phyloP scores from a whole-genome alignment of 331 rosid species.

The Rhamnella rubrinervis region DNA sequence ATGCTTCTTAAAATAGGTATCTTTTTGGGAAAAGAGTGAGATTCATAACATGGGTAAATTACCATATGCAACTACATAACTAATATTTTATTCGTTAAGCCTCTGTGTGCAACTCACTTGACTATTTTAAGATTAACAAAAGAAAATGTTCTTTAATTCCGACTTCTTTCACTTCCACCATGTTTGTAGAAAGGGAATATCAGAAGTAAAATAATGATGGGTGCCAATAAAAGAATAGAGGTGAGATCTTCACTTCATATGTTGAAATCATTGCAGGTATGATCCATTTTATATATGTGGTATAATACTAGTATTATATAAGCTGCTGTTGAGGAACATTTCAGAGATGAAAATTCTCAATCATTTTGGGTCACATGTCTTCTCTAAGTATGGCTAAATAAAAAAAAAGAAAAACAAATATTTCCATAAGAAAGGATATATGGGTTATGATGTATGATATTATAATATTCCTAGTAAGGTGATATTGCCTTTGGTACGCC shows the following conservation, averaged over 20 bases:
- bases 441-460: neutral
- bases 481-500: neutral
- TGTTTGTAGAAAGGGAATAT: neutral
- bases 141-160: neutral
- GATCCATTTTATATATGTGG: neutral
- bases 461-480: neutral
- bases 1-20: neutral
- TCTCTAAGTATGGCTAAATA: neutral
- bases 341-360: neutral
- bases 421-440: neutral
- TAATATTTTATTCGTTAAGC: neutral
- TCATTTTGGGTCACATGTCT: conserved; percentile 17
- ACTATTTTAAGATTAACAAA: neutral
- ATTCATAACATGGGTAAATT: conserved; percentile 12
- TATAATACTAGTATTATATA: too few relatives aligned
- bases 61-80: neutral
- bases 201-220: neutral
- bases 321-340: neutral
- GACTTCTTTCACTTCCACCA: neutral
- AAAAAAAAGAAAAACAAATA: neutral
- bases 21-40: conserved; percentile 13
- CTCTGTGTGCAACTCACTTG: too few relatives aligned
- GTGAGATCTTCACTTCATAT: neutral
- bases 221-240: conserved; percentile 9
- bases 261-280: too few relatives aligned